These are phyloP conservation scores for Xanthoconium separans DNA, from an alignment of 1,284 basidiomycete genomes.

Conservation along the genomic window DNA sequence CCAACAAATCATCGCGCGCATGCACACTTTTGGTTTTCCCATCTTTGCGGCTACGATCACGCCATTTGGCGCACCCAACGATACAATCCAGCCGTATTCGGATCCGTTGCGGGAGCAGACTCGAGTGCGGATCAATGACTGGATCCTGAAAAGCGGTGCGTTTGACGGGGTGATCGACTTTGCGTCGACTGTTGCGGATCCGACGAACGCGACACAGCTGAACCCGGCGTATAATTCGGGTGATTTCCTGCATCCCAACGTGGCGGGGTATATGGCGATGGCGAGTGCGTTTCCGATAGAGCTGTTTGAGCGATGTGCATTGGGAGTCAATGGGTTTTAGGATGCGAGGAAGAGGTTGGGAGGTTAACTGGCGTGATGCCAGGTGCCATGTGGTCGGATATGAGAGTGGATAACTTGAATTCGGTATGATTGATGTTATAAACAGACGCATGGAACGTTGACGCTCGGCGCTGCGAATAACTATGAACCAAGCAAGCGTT, in stretches of 20 bases:
- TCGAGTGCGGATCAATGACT: slow-evolving; percentile 1
- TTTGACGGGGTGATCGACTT: slow-evolving; percentile 8
- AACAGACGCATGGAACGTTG: too few relatives aligned
- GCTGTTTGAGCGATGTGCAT: slow-evolving; percentile 1
- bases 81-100: not conserved
- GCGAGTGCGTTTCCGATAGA: slow-evolving; percentile 1
- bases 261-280: slow-evolving; percentile 2
- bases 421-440: too few relatives aligned
- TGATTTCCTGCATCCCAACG: slow-evolving; percentile 7
- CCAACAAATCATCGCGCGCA: not conserved
- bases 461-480: too few relatives aligned
- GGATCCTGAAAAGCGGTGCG: not conserved
- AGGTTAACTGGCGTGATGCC: too few relatives aligned
- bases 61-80: not conserved
- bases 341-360: not conserved
- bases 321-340: not conserved
- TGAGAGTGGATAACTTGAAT: too few relatives aligned
- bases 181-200: slow-evolving; percentile 4
- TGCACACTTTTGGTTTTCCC: not conserved
- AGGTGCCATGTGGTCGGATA: too few relatives aligned
- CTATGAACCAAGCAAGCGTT: too few relatives aligned
- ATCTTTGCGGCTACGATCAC: slow-evolving; percentile 2
- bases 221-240: not conserved
- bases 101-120: slow-evolving; percentile 4
- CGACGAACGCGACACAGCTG: not conserved